Percentiles rank a stretch among this genome's conserved stretches.
Conservation (phyloP, 148 eudicot genomes). For the Rhododendron mucronatum region DNA sequence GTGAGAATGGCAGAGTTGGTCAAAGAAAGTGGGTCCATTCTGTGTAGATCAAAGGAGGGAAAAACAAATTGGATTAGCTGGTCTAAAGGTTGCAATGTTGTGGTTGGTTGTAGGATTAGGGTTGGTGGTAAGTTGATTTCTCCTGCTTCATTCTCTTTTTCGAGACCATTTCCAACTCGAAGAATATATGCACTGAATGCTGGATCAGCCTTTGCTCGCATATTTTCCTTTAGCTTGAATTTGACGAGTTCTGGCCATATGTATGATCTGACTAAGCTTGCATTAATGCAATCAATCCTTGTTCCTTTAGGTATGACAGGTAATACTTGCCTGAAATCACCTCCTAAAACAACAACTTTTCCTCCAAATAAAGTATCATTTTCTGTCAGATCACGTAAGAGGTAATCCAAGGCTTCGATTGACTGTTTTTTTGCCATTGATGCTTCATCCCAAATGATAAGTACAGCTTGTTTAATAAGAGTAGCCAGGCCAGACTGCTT, state of each 20-base stretch:
- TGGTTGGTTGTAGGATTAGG: neutral
- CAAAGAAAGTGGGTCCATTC: fast-evolving
- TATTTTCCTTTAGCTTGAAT: neutral
- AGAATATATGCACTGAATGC: neutral
- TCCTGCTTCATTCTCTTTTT: neutral
- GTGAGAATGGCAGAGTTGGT: neutral
- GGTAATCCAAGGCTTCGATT: neutral
- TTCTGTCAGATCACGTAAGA: neutral
- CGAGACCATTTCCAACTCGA: neutral
- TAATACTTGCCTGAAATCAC: neutral
- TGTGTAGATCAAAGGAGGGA: fast-evolving
- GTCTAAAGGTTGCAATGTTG: neutral
- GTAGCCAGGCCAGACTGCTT: neutral
- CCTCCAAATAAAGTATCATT: neutral
- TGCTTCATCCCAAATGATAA: neutral
- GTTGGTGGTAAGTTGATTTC: too few species aligned
- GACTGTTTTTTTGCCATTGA: neutral
- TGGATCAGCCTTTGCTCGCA: neutral
- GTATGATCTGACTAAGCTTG: neutral
- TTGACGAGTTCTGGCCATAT: neutral
- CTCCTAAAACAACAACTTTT: neutral
- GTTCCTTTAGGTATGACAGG: neutral
- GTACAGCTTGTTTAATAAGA: fast-evolving
- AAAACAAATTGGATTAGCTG: neutral
- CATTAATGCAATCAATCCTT: neutral